These are phyloP conservation scores for Meyerozyma carpophila DNA, from an alignment of 1,139 yeast genomes.

Conservation along the genomic window DNA sequence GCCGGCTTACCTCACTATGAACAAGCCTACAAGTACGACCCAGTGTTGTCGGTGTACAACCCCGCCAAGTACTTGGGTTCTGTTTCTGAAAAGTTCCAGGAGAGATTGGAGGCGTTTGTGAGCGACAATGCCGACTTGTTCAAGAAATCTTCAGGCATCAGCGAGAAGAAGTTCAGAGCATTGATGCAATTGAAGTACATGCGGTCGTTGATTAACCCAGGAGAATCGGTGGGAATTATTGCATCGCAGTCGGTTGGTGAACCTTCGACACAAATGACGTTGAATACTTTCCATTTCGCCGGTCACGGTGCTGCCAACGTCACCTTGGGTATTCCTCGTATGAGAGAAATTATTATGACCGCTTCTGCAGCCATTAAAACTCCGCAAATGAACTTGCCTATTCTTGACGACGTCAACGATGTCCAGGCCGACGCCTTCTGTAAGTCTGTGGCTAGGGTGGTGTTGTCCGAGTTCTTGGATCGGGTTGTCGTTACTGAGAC, in stretches of 20 bases:
- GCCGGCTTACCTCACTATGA: conserved; percentile 56
- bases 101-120: conserved; percentile 68
- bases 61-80: conserved; percentile 91
- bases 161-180: conserved; percentile 88
- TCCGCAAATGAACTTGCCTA: conserved; percentile 95
- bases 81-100: conserved; percentile 86
- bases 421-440: conserved; percentile 90
- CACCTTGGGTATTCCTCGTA: conserved; percentile 98
- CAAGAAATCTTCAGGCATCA: conserved; percentile 50
- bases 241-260: conserved; percentile 99
- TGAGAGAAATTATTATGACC: conserved; percentile 99
- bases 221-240: conserved; percentile 97
- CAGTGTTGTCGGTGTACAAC: conserved; percentile 77
- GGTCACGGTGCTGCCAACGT: conserved; percentile 99
- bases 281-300: conserved; percentile 99
- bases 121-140: conserved; percentile 49
- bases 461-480: conserved; percentile 84
- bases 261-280: conserved; percentile 99
- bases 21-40: conserved; percentile 72
- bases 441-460: conserved; percentile 80
- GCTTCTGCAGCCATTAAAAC: conserved; percentile 94
- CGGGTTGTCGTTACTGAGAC: conserved; percentile 84
- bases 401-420: conserved; percentile 72
- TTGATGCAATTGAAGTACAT: conserved; percentile 97
- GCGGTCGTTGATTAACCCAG: conserved; percentile 93